phyloP scores from a whole-genome alignment of 371 early-diverging fungal genomes.

The Parasitella parasitica region DNA sequence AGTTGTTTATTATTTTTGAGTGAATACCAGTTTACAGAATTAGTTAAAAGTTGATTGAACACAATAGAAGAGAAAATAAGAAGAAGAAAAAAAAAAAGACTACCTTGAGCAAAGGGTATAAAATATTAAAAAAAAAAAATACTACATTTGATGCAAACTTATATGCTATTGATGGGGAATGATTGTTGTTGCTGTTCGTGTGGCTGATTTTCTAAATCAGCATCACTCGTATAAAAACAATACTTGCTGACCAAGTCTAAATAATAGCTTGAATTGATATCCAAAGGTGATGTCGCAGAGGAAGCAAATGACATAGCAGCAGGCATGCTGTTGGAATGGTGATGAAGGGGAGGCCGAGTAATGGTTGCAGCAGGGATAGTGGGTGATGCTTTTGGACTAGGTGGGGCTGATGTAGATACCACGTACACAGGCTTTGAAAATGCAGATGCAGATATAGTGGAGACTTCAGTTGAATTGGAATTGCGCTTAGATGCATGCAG shows the following conservation, averaged over 20 bases:
- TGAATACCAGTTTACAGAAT: too few relatives aligned
- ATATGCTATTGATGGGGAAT: not conserved
- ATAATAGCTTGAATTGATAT: conserved; percentile 20
- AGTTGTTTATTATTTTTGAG: too few relatives aligned
- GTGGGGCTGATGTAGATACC: conserved; percentile 1
- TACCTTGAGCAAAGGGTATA: not conserved
- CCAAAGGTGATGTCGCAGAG: not conserved
- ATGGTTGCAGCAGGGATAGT: not conserved
- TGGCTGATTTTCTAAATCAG: not conserved
- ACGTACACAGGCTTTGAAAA: not conserved
- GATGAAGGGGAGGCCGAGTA: not conserved
- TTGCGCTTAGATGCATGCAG: not conserved
- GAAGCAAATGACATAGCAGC: not conserved
- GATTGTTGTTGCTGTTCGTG: not conserved
- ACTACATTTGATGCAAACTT: not conserved
- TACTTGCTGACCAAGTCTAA: conserved; percentile 21
- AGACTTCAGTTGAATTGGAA: not conserved
- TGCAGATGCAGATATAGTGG: not conserved
- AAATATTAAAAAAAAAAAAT: not conserved
- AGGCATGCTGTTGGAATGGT: conserved; percentile 5
- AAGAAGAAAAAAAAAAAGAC: not conserved
- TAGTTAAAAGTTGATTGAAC: not conserved
- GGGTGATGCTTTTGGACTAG: conserved; percentile 19
- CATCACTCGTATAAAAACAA: conserved; percentile 13
- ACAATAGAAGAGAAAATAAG: not conserved